Evolutionary conservation across 78 protist species (phyloP).

Genomic region (Dictyostelium intermedium): DNA sequence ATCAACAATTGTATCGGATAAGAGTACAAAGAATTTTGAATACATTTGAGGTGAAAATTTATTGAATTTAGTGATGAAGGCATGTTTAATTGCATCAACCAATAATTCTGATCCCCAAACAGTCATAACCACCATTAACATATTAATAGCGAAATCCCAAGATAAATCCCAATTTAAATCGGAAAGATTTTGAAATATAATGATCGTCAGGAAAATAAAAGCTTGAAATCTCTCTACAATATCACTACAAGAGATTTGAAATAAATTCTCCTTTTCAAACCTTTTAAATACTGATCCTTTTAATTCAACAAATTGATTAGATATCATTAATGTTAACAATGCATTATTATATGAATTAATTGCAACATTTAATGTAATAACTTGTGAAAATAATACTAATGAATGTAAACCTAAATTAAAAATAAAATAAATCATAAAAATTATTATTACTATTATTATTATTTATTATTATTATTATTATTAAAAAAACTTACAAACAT

Average conservation of each 20-base stretch:
- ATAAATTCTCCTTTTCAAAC: conserved; percentile 75
- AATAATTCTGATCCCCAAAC: conserved; percentile 77
- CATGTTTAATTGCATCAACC: conserved; percentile 93
- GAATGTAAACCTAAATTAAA: conserved; percentile 35
- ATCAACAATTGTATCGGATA: conserved; percentile 15
- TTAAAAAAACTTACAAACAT: conserved; percentile 37
- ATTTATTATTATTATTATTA: background rate
- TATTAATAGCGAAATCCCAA: background rate
- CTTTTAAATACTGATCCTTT: conserved; percentile 93
- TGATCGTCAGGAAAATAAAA: conserved; percentile 56
- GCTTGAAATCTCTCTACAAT: conserved; percentile 89
- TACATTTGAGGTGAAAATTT: conserved; percentile 50
- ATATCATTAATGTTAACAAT: conserved; percentile 89
- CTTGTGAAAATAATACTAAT: conserved; percentile 58
- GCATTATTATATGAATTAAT: conserved; percentile 89
- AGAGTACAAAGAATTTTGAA: conserved; percentile 1
- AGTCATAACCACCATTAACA: background rate
- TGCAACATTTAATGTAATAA: conserved; percentile 92
- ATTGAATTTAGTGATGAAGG: conserved; percentile 93
- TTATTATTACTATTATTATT: background rate
- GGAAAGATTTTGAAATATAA: conserved; percentile 61
- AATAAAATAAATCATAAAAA: background rate
- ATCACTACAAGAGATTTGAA: conserved; percentile 87
- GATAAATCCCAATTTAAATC: conserved; percentile 54
- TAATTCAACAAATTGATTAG: conserved; percentile 92